Evolutionary conservation across 148 eudicot genomes (phyloP), one percentile per base, ranked within the genome.

Genomic region (Amaranthus palmeri): DNA sequence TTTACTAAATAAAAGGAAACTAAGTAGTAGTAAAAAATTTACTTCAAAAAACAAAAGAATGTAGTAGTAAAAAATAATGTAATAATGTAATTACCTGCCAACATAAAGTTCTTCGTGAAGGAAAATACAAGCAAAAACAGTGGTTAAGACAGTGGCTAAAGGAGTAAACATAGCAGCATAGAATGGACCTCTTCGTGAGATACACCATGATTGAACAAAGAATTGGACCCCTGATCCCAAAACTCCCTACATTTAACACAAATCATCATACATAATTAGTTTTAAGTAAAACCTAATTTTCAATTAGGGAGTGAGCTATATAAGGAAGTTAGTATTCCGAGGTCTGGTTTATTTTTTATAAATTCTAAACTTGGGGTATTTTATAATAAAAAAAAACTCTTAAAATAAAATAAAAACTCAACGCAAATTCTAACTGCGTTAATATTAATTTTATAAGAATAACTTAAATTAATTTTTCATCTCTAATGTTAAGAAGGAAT

Each of bases 101-200:
- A 54, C 56, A 54, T 85, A 91, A 43, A 91, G 66, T 78, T 89
- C 70, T 74, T 89, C 97, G 11, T 78, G 85, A 41, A 86, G 65
- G 44, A 89, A 77, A 7, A 87, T 76, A 68, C 86, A 75, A 46
- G 90, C 92, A 7, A 83, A 64, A 3, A 87, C 68, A 11, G 87
- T 82, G 5, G 84, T 90, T 10, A 87, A 81, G 4, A 89, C 86
- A 6, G 90, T 87, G 77, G 72, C 72, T 6, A 91, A 69, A 77
- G 97, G 97, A 69, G 78, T 86, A 81, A 91, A 91, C 97, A 89
- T 82, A 2, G 97, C 90, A n/a, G 90, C 74, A 68, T 82, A 91
- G 6, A 91, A 82, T 9, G 97, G 93, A 1, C 95, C 93, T 77
- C 83, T 80, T 2, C 53, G 78, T 2, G 88, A 74, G 53, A 91